These are phyloP conservation scores for Fusarium sp. DNA, from an alignment of 2,329 filamentous ascomycete genomes.

Conservation along the genomic window DNA sequence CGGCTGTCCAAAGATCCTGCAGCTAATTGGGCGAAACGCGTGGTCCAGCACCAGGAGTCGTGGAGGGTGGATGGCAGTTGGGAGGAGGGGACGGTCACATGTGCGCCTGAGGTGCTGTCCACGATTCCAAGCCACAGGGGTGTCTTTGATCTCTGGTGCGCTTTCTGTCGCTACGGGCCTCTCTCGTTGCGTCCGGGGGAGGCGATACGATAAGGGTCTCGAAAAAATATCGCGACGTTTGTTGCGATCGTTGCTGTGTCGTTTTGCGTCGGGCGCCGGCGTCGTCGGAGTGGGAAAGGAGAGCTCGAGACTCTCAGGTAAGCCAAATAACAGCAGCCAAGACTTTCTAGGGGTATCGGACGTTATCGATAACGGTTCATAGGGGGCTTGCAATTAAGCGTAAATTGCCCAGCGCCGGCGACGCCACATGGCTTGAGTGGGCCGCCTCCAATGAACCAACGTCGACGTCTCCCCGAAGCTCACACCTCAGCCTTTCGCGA, in stretches of 20 bases:
- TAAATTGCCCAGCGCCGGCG: constrained; percentile 35
- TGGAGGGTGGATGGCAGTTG: constrained; percentile 41
- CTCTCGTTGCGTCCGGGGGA: background rate
- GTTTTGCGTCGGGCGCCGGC: constrained; percentile 37
- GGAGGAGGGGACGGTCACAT: constrained; percentile 45
- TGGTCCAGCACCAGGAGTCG: constrained; percentile 33
- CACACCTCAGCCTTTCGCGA: constrained; percentile 20
- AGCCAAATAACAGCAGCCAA: constrained; percentile 39
- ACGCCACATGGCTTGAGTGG: constrained; percentile 30
- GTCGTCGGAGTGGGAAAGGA: constrained; percentile 44
- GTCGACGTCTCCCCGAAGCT: constrained; percentile 30
- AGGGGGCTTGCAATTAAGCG: constrained; percentile 43
- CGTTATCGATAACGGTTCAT: constrained; percentile 42
- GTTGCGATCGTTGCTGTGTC: constrained; percentile 31
- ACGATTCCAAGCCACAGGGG: constrained; percentile 33
- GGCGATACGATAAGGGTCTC: background rate
- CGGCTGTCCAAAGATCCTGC: constrained; percentile 20
- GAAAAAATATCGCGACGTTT: constrained; percentile 21
- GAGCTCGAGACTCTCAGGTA: constrained; percentile 39
- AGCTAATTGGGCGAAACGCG: constrained; percentile 43
- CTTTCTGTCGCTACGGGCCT: constrained; percentile 16
- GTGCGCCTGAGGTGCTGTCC: constrained; percentile 34
- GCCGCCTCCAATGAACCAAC: constrained; percentile 28
- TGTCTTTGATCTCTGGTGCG: constrained; percentile 29
- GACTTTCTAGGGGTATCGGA: constrained; percentile 11